Conservation (phyloP, 164 flowering plant genomes). For the Chloranthus sessilifolius region DNA sequence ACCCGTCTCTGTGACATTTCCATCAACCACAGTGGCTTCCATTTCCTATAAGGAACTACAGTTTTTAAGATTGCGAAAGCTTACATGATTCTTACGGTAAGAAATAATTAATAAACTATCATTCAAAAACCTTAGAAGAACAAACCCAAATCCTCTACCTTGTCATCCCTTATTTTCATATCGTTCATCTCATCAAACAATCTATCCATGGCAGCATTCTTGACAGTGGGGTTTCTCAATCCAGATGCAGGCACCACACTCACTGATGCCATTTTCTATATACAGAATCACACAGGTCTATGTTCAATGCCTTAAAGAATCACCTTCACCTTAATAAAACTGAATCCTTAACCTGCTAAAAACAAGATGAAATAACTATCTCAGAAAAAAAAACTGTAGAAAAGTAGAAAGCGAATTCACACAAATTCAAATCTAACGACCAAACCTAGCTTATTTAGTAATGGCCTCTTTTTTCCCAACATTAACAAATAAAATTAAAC, state of each 20-base stretch:
- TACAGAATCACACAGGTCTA: too few species aligned
- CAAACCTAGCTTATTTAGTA: too few species aligned
- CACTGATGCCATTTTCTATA: slow-evolving; percentile 42
- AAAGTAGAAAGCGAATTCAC: too few species aligned
- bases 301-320: slow-evolving; percentile 1
- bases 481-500: too few species aligned
- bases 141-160: slow-evolving; percentile 23
- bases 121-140: background rate
- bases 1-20: slow-evolving; percentile 62
- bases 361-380: background rate
- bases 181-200: slow-evolving; percentile 68
- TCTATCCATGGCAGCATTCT: slow-evolving; percentile 39
- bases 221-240: slow-evolving; percentile 38
- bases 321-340: background rate
- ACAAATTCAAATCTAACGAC: too few species aligned
- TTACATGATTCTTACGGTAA: background rate
- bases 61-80: too few species aligned
- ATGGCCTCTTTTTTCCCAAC: too few species aligned
- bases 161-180: slow-evolving; percentile 68
- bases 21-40: slow-evolving; percentile 56
- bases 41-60: slow-evolving; percentile 39
- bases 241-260: slow-evolving; percentile 35
- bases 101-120: background rate
- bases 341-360: background rate
- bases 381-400: too few species aligned